Evolutionary conservation across 208 protist genomes (phyloP).

Genomic region (Leishmania arabica): DNA sequence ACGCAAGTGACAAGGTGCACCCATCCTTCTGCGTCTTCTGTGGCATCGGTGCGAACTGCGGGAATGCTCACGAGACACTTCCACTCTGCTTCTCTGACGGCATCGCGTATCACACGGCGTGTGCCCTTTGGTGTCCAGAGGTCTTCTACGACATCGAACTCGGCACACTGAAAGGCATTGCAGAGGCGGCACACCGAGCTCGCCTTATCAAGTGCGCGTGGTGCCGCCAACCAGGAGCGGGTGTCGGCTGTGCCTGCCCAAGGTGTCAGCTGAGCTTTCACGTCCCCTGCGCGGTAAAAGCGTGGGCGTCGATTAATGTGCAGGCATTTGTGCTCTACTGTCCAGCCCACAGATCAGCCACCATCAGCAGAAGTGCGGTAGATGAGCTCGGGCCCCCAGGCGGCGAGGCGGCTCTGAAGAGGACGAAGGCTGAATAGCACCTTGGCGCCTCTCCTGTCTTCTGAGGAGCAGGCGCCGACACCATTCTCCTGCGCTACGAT

Average conservation of each 20-base stretch:
- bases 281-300: slow-evolving; percentile 51
- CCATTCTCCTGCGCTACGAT: neutral
- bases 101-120: slow-evolving; percentile 45
- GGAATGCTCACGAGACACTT: neutral
- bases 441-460: neutral
- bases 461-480: neutral
- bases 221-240: slow-evolving; percentile 51
- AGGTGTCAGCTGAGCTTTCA: slow-evolving; percentile 62
- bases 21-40: slow-evolving; percentile 18
- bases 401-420: neutral
- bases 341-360: slow-evolving; percentile 10
- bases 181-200: slow-evolving; percentile 31
- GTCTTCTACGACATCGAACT: slow-evolving; percentile 58
- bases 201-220: slow-evolving; percentile 49
- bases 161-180: slow-evolving; percentile 31
- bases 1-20: neutral
- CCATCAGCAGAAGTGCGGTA: neutral
- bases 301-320: slow-evolving; percentile 15
- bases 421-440: neutral
- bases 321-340: slow-evolving; percentile 31
- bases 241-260: slow-evolving; percentile 42
- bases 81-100: slow-evolving; percentile 17
- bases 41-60: neutral
- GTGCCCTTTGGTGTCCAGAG: slow-evolving; percentile 79
- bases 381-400: neutral